These are phyloP conservation scores for Alisma plantagoaquatica DNA, from an alignment of 106 monocot species.

Conservation along the genomic window DNA sequence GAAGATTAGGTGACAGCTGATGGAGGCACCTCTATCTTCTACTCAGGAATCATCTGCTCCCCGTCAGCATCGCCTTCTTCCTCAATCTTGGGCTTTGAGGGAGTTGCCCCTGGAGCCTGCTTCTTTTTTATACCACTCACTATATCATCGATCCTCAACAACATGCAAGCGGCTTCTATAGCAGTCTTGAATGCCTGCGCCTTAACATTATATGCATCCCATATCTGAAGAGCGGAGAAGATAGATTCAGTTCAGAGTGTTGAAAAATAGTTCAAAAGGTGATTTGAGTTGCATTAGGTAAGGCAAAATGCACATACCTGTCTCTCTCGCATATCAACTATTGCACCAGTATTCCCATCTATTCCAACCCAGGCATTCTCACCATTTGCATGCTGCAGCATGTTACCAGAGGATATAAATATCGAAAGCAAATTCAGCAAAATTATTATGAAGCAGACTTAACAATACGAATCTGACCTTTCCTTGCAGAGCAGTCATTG, in stretches of 20 bases:
- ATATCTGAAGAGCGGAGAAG: constrained; percentile 34
- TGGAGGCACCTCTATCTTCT: constrained; percentile 9
- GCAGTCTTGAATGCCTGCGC: constrained; percentile 93
- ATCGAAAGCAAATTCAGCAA: too few species aligned
- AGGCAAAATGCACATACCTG: constrained; percentile 30
- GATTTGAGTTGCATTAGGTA: not conserved
- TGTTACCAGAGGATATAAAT: too few species aligned
- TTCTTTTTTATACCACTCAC: constrained; percentile 99
- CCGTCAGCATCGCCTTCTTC: constrained; percentile 84
- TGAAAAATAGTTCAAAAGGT: not conserved
- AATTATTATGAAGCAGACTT: too few species aligned
- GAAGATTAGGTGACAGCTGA: too few species aligned
- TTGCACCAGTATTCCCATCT: constrained; percentile 80
- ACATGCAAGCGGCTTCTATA: constrained; percentile 93
- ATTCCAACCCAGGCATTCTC: constrained; percentile 97
- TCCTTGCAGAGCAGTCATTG: constrained; percentile 97
- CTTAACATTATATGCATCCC: constrained; percentile 91
- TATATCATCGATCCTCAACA: constrained; percentile 89
- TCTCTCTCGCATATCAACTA: constrained; percentile 83
- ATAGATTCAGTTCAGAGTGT: not conserved
- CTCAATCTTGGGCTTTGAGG: constrained; percentile 60
- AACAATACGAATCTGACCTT: constrained; percentile 55
- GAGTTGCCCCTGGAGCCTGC: constrained; percentile 61
- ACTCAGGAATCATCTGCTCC: constrained; percentile 83
- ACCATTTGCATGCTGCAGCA: constrained; percentile 73